phyloP scores from a whole-genome alignment of 2,329 filamentous ascomycete species.

The Stagonosporopsis vannaccii region DNA sequence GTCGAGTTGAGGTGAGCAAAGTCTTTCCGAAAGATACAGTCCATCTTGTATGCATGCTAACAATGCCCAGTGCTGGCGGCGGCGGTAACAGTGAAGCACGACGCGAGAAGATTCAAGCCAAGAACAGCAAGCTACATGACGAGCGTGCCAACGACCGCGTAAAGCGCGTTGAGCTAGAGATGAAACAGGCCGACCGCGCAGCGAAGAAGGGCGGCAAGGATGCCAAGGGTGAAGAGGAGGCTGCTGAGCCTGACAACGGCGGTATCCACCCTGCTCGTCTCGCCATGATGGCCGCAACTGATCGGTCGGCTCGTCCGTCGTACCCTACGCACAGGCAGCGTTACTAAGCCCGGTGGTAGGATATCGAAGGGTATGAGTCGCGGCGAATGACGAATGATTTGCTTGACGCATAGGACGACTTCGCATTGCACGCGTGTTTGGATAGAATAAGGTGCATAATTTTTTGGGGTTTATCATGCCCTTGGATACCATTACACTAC shows the following conservation, averaged over 20 bases:
- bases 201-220: conserved; percentile 49
- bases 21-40: not conserved
- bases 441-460: not conserved
- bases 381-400: not conserved
- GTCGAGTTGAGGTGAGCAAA: conserved; percentile 81
- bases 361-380: not conserved
- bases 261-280: conserved; percentile 50
- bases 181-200: conserved; percentile 50
- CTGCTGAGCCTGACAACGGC: conserved; percentile 30
- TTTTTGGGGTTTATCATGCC: not conserved
- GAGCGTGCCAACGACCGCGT: conserved; percentile 64
- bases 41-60: conserved; percentile 18
- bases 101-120: conserved; percentile 78
- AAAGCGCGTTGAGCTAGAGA: conserved; percentile 52
- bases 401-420: not conserved
- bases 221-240: conserved; percentile 17
- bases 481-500: conserved; percentile 2
- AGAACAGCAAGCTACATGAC: conserved; percentile 85
- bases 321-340: conserved; percentile 29
- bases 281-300: conserved; percentile 44
- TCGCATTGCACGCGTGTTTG: conserved; percentile 2
- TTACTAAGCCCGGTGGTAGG: conserved; percentile 18
- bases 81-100: conserved; percentile 78
- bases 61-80: conserved; percentile 72
- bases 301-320: conserved; percentile 16